These are phyloP conservation scores for Lodderomyces metapsilosis DNA, from an alignment of 1,139 yeast species.

Conservation along the genomic window DNA sequence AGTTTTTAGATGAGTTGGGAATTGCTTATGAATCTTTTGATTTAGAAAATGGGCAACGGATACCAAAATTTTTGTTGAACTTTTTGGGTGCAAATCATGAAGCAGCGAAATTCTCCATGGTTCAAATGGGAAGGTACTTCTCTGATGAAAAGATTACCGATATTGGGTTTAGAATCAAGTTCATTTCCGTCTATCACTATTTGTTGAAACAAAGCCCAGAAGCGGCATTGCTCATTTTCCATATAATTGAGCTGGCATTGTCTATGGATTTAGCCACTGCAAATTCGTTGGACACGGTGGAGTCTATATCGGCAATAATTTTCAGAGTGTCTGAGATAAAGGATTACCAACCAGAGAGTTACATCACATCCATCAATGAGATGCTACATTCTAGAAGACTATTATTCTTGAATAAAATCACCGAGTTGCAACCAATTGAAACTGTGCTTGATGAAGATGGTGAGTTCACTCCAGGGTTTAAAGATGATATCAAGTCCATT, in stretches of 20 bases:
- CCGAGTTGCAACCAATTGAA: constrained; percentile 18
- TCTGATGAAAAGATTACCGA: constrained; percentile 49
- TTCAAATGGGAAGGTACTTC: constrained; percentile 47
- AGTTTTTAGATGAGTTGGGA: constrained; percentile 46
- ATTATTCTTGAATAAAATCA: constrained; percentile 13
- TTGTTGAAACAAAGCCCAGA: constrained; percentile 36
- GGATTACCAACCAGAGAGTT: constrained; percentile 20
- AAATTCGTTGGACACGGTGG: constrained; percentile 27
- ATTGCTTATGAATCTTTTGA: constrained; percentile 25
- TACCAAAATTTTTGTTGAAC: constrained; percentile 51
- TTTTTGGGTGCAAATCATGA: constrained; percentile 44
- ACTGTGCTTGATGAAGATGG: constrained; percentile 16
- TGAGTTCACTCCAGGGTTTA: constrained; percentile 15
- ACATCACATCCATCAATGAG: constrained; percentile 17
- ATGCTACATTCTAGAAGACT: constrained; percentile 16
- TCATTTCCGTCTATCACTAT: constrained; percentile 48
- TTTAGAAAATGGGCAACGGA: constrained; percentile 33
- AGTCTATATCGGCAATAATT: constrained; percentile 29
- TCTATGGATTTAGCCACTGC: constrained; percentile 35
- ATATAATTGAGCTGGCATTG: constrained; percentile 39
- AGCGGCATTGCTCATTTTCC: constrained; percentile 46
- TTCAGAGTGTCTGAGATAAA: constrained; percentile 21
- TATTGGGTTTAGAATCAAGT: constrained; percentile 47
- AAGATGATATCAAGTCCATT: constrained; percentile 22
- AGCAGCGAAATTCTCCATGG: constrained; percentile 45